Base-by-base conservation (phyloP, 1,284 basidiomycete species). In the Blastosporella zonata region DNA sequence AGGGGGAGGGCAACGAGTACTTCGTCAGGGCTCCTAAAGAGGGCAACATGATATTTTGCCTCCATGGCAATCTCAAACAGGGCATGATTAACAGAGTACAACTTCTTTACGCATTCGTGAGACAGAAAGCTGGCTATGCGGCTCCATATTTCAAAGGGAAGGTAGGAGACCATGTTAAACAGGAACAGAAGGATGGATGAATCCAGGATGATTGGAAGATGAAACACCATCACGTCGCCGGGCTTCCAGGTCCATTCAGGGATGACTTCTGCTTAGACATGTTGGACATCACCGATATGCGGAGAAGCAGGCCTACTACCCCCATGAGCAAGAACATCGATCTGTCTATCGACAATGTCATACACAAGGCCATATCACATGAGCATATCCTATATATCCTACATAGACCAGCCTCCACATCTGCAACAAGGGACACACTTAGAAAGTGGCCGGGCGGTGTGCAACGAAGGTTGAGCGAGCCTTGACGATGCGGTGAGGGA, bases 401-500 rank as follows among this genome's bases (percentile, higher is more conserved):
- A 50, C 33, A 39, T 51, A 43, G 22, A 22, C 49, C 33, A 29
- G 49, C 46, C 39, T 43, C 29, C 15, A 33, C 20, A 13, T 13
- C 29, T 35, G 39, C 31, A n/a, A 47, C 29, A 3, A 43, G 12
- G 23, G 20, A 40, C 39, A 41, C 33, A 20, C 55, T 67, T 68
- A 78, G 70, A 90, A 90, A 40, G 88, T 91, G 52, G 69, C 62
- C 17, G 88, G 88, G 58, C 88, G 81, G 63, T 73, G 69, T 23
- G 88, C 88, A 47, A 82, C 79, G 65, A 91, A 91, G 46, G 79
- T 87, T 57, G 84, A 83, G 57, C 79, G 81, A 53, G 73, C 64
- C 73, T 89, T 90, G 53, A 70, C 55, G 55, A 91, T 79, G 48
- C 96, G 90, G 79, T 98, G 97, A 55, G 96, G 93, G 48, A 99